Evolutionary conservation across 2,329 filamentous ascomycete species (phyloP).

Genomic region (Cladosporium sphaerospermum): DNA sequence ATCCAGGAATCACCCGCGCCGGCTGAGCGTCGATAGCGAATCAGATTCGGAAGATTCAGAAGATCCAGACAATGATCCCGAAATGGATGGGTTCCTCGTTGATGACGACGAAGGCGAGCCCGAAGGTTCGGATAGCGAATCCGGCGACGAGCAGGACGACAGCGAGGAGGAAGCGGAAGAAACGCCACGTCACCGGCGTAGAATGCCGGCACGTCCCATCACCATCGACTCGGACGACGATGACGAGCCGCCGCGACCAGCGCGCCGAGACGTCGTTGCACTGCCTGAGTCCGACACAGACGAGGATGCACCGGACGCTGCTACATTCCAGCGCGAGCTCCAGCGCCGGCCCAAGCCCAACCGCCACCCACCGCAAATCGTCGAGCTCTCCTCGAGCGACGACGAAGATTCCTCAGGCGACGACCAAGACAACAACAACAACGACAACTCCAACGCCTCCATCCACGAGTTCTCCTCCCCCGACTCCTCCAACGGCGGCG

Average conservation of each 20-base stretch:
- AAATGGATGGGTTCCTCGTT: constrained; percentile 16
- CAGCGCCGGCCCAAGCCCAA: constrained; percentile 8
- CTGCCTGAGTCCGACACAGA: constrained; percentile 12
- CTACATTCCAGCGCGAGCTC: constrained; percentile 4
- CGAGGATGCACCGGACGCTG: constrained; percentile 15
- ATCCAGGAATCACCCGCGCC: constrained; percentile 9
- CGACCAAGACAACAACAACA: constrained; percentile 11
- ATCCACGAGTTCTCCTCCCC: constrained; percentile 8
- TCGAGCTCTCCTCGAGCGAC: constrained; percentile 11
- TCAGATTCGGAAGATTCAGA: constrained; percentile 6
- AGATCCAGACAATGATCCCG: constrained; percentile 16
- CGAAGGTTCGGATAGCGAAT: constrained; percentile 8
- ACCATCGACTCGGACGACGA: constrained; percentile 11
- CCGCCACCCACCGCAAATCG: constrained; percentile 6
- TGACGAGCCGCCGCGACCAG: neutral
- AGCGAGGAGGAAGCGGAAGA: constrained; percentile 16
- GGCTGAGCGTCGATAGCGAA: constrained; percentile 1
- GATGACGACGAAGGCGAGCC: constrained; percentile 10
- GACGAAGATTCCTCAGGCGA: constrained; percentile 8
- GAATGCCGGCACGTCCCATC: neutral
- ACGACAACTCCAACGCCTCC: constrained; percentile 5
- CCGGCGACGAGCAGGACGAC: constrained; percentile 17
- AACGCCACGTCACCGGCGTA: neutral
- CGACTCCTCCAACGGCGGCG: constrained; percentile 13
- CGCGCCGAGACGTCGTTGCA: constrained; percentile 10